Base-by-base conservation (phyloP, 2,329 filamentous ascomycete genomes). In the Ophiostoma perfectum region DNA sequence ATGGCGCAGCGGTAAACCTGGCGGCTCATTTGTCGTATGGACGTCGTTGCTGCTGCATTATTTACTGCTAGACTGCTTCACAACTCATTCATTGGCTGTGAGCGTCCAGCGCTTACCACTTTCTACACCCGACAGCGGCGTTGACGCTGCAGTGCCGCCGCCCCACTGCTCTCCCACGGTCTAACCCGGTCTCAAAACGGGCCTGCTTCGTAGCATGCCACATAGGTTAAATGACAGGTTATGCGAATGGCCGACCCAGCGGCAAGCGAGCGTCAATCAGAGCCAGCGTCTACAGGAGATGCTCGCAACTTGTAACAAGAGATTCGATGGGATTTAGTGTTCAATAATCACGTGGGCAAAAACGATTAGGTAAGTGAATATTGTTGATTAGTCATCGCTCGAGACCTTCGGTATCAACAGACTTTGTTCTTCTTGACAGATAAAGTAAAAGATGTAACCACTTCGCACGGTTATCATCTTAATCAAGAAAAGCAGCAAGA, bases 71-170 rank as follows among this genome's bases (percentile, higher is more conserved):
- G 27, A 55, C 8, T 11, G 18, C 49, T 7, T 1, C 8, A 55
- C 7, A 27, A 7, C 12, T 27, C 49, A 55, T 63, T 45, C 66
- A 70, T 70, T 72, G 70, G 70, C 65, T 66, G 49, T 44, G 60
- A 38, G 41, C 39, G 16, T 9, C 67, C 69, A 66, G 69, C 69
- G 68, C 69, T 70, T 70, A 66, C 49, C 12, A 8, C 16, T 66
- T 6, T 16, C 27, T 27, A 27, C 27, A 27, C 27, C 27, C 27
- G 27, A 27, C 27, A 27, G 27, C 27, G 27, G 27, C 27, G 27
- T 27, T 55, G 18, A 55, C 49, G 39, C 42, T 65, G 27, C 2
- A 27, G 27, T 27, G 63, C 63, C 42, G 63, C 42, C 63, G 63
- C 63, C 63, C 63, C 60, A 63, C 60, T 42, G 60, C 36, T 8